Evolutionary conservation across 2,329 filamentous ascomycete species (phyloP), one percentile per base, ranked within the genome.

Genomic region (Pseudogymnoascus sp.): DNA sequence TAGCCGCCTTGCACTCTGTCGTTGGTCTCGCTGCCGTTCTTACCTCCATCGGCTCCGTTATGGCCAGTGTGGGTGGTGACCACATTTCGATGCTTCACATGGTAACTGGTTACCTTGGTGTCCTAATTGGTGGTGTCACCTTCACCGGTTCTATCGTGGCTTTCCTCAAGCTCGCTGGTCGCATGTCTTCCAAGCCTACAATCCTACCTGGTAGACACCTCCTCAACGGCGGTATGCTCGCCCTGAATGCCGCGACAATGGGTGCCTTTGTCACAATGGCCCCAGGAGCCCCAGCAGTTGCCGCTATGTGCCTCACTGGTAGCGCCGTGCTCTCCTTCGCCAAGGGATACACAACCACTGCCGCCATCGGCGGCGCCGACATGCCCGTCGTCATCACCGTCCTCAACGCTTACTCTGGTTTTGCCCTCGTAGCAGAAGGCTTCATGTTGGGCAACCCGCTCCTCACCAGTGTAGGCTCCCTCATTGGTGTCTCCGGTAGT

Each of bases 321-420:
- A 96, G 89, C 71, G 86, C 91, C 0, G 77, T 83, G 0, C 77
- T 96, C 25, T 92, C 88, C 64, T 96, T 96, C 73, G 77, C 88
- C 65, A 93, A 96, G 73, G 92, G 92, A 6, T 95, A 85, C 71
- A 96, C 91, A 0, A 95, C 91, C 0, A 96, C 92, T 0, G 83
- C 91, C 1, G 90, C 90, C 0, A 95, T 96, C 69, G 92, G 92
- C 21, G 92, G 91, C n/a, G 91, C 91, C 10, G 92, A 96, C 70
- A 96, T 96, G 91, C 91, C 88, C 12, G 90, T 95, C 4, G 90
- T 94, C 33, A 95, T 95, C 65, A 95, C 90, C 0, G 91, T 96
- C 0, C 76, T 96, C 18, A 96, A 96, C 68, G 91, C 91, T 0
- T 96, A 96, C 72, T 93, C 89, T 58, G 92, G 92, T 10, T 96